Evolutionary conservation across 345 rosid species (phyloP).

Genomic region (Salix suchowensis): DNA sequence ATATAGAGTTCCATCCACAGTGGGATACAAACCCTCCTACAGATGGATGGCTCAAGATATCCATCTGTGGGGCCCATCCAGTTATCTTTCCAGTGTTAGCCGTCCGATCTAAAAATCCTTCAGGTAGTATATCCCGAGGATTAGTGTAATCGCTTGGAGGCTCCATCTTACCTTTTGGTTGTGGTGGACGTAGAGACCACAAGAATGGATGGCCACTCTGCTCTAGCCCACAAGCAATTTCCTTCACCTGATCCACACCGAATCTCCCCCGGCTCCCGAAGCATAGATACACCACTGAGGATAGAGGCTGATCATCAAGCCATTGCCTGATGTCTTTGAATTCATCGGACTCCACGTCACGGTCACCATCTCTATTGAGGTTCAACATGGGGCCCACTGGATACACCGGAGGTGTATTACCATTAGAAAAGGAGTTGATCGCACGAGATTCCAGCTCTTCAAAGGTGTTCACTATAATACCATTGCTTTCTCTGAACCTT

Average conservation of each 20-base stretch:
- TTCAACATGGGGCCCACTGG: slow-evolving; percentile 6
- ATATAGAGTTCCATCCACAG: slow-evolving; percentile 9
- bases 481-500: not conserved
- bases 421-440: not conserved
- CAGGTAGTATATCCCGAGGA: not conserved
- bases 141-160: not conserved
- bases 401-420: not conserved
- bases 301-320: slow-evolving; percentile 16
- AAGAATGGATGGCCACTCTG: slow-evolving; percentile 6
- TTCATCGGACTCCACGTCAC: not conserved
- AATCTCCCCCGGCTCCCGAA: slow-evolving; percentile 19
- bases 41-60: not conserved
- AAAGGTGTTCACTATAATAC: not conserved
- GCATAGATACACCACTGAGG: slow-evolving; percentile 16
- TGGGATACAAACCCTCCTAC: slow-evolving; percentile 13
- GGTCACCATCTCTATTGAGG: not conserved
- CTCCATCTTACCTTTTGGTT: not conserved
- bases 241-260: slow-evolving; percentile 9
- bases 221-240: slow-evolving; percentile 10
- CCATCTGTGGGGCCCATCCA: slow-evolving; percentile 8
- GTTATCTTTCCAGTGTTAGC: not conserved
- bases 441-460: slow-evolving; percentile 5
- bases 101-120: not conserved
- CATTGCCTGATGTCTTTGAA: slow-evolving; percentile 5
- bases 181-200: slow-evolving; percentile 17